Conservation (phyloP, 345 rosid genomes). For the Boechera stricta region DNA sequence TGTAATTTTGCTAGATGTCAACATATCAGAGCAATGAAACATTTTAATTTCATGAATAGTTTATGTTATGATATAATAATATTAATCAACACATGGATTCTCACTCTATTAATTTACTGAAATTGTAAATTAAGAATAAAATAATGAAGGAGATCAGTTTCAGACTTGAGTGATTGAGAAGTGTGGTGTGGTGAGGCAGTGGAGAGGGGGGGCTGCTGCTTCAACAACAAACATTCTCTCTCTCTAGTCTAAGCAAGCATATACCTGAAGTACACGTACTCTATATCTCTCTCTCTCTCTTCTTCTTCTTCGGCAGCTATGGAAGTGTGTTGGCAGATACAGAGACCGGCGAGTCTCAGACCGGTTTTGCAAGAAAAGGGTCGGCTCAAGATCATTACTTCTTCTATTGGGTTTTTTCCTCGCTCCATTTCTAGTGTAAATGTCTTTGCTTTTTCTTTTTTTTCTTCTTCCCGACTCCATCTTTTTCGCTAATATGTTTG, state of each 20-base stretch:
- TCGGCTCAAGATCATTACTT: slow-evolving; percentile 56
- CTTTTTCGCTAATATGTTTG: background rate
- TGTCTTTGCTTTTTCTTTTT: background rate
- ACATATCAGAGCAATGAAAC: background rate
- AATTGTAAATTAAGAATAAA: background rate
- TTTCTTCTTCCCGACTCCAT: background rate
- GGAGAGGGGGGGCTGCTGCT: slow-evolving; percentile 34
- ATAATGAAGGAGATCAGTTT: slow-evolving; percentile 25
- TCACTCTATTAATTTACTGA: background rate
- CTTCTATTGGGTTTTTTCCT: slow-evolving; percentile 55
- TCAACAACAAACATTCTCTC: slow-evolving; percentile 32
- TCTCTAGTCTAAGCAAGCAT: background rate
- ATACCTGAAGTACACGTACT: slow-evolving; percentile 23
- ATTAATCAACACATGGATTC: slow-evolving; percentile 24
- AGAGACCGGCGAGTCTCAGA: slow-evolving; percentile 55
- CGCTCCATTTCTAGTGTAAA: slow-evolving; percentile 48
- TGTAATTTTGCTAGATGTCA: background rate
- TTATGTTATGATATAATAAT: background rate
- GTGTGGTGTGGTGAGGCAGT: slow-evolving; percentile 36
- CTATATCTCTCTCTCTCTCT: background rate
- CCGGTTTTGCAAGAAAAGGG: slow-evolving; percentile 45
- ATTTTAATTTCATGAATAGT: background rate
- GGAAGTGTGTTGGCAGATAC: slow-evolving; percentile 71
- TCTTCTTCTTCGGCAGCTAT: slow-evolving; percentile 45
- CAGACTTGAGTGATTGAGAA: slow-evolving; percentile 36